Conservation (phyloP, 83 land plant species). For the Picea abies region DNA sequence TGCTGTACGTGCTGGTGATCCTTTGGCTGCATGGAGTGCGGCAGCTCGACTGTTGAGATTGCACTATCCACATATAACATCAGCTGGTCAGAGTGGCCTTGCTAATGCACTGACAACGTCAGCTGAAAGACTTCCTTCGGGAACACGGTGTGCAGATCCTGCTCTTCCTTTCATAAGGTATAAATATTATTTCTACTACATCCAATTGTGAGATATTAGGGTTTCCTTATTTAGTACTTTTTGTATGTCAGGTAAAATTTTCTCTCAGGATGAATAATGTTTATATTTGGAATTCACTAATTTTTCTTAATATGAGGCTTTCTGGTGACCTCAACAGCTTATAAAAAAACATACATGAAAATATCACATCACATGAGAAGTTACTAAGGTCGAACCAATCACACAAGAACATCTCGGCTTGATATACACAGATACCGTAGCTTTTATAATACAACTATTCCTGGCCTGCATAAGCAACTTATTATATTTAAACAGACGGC, state of each 20-base stretch:
- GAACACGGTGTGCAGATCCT: conserved; percentile 90
- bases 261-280: neutral
- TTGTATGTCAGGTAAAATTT: neutral
- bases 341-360: too few species aligned
- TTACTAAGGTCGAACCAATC: too few species aligned
- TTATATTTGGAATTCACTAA: too few species aligned
- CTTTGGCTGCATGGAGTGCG: conserved; percentile 97
- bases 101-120: conserved; percentile 80
- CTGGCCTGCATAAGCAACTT: too few species aligned
- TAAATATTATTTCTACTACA: neutral
- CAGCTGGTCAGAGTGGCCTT: conserved; percentile 84
- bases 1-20: conserved; percentile 92
- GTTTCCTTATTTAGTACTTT: neutral
- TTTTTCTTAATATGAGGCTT: too few species aligned
- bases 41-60: conserved; percentile 86
- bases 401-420: too few species aligned
- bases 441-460: too few species aligned
- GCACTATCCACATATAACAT: conserved; percentile 93
- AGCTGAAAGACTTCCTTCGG: conserved; percentile 81
- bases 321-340: too few species aligned
- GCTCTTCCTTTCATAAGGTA: conserved; percentile 92
- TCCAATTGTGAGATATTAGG: neutral
- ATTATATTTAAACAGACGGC: too few species aligned
- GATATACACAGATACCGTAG: too few species aligned
- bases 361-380: too few species aligned